Conservation (phyloP, 345 rosid species). For the Aquilaria malaccensis region DNA sequence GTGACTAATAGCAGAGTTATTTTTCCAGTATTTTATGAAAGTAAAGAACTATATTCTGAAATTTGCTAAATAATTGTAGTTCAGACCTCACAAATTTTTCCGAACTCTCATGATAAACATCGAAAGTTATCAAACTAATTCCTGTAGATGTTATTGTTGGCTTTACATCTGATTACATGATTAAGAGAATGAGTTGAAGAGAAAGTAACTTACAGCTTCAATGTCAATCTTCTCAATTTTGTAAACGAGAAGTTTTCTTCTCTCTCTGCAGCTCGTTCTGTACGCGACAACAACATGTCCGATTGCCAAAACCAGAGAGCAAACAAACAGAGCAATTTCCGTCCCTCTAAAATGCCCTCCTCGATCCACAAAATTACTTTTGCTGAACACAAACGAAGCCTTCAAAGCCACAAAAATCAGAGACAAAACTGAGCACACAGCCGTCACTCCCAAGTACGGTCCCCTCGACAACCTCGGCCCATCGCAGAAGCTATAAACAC, state of each 20-base stretch:
- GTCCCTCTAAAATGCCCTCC: conserved; percentile 41
- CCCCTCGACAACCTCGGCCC: conserved; percentile 78
- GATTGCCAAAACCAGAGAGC: conserved; percentile 57
- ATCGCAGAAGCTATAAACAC: conserved; percentile 80
- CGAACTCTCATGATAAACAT: too few relatives aligned
- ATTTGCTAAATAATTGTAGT: too few relatives aligned
- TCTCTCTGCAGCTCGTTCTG: conserved; percentile 81
- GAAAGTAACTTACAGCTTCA: conserved; percentile 72
- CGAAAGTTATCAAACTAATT: too few relatives aligned
- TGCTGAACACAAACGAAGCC: conserved; percentile 64
- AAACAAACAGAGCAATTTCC: conserved; percentile 64
- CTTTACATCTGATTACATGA: neutral
- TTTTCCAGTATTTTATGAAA: too few relatives aligned
- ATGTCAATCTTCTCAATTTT: conserved; percentile 94
- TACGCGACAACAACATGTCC: conserved; percentile 75
- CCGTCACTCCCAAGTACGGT: conserved; percentile 70
- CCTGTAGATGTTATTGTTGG: neutral
- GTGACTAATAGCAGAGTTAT: too few relatives aligned
- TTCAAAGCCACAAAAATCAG: conserved; percentile 66
- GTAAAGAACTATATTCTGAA: too few relatives aligned
- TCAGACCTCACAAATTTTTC: too few relatives aligned
- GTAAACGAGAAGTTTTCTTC: conserved; percentile 86
- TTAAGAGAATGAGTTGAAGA: conserved; percentile 1
- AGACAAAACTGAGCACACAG: conserved; percentile 59
- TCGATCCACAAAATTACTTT: conserved; percentile 18